A percentile compares a stretch with the other conserved stretches of the same genome.
Evolutionary conservation across 805 yeast genomes (phyloP).

Genomic region (Danielia reshetovae): DNA sequence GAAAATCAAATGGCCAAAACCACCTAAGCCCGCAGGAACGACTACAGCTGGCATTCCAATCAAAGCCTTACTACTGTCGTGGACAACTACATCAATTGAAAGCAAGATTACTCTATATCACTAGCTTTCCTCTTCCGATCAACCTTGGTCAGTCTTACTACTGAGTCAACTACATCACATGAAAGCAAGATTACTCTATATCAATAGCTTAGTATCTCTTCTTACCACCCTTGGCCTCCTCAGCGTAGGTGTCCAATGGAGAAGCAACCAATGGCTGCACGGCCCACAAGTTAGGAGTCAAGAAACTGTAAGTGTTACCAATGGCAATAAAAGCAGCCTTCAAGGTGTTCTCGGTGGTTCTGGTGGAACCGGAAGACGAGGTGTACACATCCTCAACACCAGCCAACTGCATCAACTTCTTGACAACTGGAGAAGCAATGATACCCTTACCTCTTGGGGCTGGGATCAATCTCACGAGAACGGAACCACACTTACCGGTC

Average conservation of each 20-base stretch:
- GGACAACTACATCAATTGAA: too few relatives aligned
- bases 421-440: constrained; percentile 99
- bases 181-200: constrained; percentile 2
- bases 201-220: constrained; percentile 73
- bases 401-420: constrained; percentile 97
- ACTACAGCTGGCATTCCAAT: too few relatives aligned
- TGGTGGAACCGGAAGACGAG: constrained; percentile 97
- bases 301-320: constrained; percentile 99
- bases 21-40: too few relatives aligned
- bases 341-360: constrained; percentile 99
- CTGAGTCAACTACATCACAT: too few relatives aligned
- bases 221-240: constrained; percentile 63
- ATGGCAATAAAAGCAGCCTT: constrained; percentile 99
- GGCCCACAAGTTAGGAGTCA: constrained; percentile 99
- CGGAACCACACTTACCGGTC: constrained; percentile 99
- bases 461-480: constrained; percentile 96
- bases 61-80: too few relatives aligned
- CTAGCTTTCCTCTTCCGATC: too few relatives aligned
- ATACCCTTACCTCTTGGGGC: constrained; percentile 99
- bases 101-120: too few relatives aligned
- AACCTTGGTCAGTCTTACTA: too few relatives aligned
- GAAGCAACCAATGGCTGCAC: constrained; percentile 79
- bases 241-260: constrained; percentile 94
- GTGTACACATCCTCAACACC: constrained; percentile 99
- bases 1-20: too few relatives aligned